Evolutionary conservation across 306 rosid genomes (phyloP).

Genomic region (Oxytropis ochrocephala): DNA sequence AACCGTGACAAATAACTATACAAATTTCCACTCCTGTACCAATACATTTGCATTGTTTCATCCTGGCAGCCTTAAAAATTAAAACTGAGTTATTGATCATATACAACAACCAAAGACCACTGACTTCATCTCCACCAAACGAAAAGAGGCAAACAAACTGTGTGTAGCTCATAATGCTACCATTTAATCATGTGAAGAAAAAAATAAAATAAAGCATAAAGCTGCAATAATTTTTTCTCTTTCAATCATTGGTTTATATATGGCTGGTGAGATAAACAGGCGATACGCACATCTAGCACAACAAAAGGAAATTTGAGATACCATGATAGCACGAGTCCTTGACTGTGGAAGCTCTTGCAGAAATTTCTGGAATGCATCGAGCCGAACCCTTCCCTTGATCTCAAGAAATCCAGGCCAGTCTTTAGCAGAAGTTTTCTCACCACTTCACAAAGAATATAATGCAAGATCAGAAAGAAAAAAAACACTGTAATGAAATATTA

Average conservation of each 20-base stretch:
- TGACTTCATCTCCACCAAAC: not conserved
- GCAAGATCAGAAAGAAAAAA: conserved; percentile 20
- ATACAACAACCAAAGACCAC: conserved; percentile 1
- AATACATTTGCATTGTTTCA: not conserved
- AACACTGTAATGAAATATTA: not conserved
- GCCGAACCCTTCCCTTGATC: conserved; percentile 94
- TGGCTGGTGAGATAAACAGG: conserved; percentile 8
- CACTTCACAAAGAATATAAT: conserved; percentile 47
- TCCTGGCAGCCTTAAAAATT: not conserved
- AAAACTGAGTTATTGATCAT: not conserved
- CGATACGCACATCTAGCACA: conserved; percentile 24
- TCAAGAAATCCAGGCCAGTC: conserved; percentile 88
- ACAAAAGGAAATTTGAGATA: conserved; percentile 50
- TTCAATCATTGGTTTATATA: not conserved
- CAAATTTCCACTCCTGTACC: not conserved
- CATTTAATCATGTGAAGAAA: not conserved
- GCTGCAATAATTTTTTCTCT: not conserved
- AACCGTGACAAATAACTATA: not conserved
- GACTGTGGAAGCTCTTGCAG: conserved; percentile 84
- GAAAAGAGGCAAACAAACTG: not conserved
- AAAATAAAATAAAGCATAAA: not conserved
- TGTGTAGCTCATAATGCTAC: not conserved
- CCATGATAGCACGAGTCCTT: conserved; percentile 97
- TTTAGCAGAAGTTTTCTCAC: conserved; percentile 65
- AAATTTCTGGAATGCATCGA: conserved; percentile 86